phyloP scores from a whole-genome alignment of 306 rosid species.

The Castanopsis chinensis region DNA sequence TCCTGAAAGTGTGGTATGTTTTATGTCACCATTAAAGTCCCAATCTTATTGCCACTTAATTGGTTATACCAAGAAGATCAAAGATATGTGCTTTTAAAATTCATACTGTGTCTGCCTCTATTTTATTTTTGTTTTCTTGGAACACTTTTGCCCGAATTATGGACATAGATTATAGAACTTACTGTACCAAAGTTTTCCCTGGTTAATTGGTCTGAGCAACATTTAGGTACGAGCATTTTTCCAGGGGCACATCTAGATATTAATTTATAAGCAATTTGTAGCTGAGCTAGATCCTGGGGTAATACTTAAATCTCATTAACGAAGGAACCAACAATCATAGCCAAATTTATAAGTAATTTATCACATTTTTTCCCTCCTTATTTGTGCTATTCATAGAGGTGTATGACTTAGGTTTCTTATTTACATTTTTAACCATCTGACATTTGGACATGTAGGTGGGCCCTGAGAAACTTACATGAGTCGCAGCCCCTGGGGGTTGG shows the following conservation, averaged over 20 bases:
- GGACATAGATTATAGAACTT: not conserved
- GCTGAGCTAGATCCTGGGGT: not conserved
- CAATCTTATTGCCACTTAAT: not conserved
- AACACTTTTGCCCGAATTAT: not conserved
- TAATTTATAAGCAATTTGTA: not conserved
- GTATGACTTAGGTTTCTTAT: not conserved
- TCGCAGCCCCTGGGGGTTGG: not conserved
- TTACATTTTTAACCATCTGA: not conserved
- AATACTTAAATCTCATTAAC: no score
- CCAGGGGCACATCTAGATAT: not conserved
- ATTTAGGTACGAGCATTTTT: not conserved
- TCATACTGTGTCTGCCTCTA: not conserved
- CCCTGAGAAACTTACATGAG: not conserved
- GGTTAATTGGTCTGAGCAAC: not conserved
- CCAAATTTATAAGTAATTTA: not conserved
- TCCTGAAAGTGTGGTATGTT: conserved; percentile 93
- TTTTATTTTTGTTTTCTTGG: not conserved
- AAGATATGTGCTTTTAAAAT: no score
- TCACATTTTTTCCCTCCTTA: not conserved
- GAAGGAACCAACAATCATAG: not conserved
- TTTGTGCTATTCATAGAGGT: not conserved
- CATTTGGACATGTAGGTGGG: no score
- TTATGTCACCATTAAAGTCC: not conserved
- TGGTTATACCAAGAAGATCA: no score
- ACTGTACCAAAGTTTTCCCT: not conserved